Base-by-base conservation (phyloP, 495 filamentous ascomycete species). In the Trichoderma gamsii region DNA sequence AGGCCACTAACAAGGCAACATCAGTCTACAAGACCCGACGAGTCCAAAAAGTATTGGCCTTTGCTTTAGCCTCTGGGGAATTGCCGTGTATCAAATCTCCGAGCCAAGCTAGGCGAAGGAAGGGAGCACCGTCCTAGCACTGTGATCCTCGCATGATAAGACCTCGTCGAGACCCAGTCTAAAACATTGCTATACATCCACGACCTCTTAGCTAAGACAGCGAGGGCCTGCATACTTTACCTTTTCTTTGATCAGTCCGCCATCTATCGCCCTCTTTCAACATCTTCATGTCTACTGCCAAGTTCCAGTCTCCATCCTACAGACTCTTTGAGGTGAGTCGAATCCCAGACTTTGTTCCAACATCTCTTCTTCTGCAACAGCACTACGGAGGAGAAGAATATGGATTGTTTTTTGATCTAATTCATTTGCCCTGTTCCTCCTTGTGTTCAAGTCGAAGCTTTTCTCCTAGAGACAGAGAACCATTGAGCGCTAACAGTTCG, bases 281-380 rank as follows among this genome's bases (percentile, higher is more conserved):
- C 64, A 46, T 21, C 73, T 83, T 82, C 72, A 84, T 84, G 81
- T 84, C 81, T 78, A 71, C 77, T 67, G 71, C 77, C 69, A 84
- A 80, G 77, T 81, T 80, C 69, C 76, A 79, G 67, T 78, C 78
- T 70, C 78, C 80, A 67, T 74, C 78, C 65, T 84, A 82, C 71
- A 82, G 82, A 77, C 76, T 83, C 71, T 83, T 78, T 70, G 81
- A 83, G 76, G 81, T 83, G 68, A 78, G 81, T 77, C 66, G 66
- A 18, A 9, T 23, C 43, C 41, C 38, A 25, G 64, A 44, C 66
- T 29, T 59, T 65, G 52, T 38, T 23, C 25, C 64, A 43, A 63
- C 11, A 66, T 61, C 56, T 16, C 27, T 4, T 15, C 56, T 16
- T 4, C 29, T 16, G 29, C 51, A 25, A 32, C 23, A 63, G 16